These are phyloP conservation scores for Histomonas meleagridis DNA, from an alignment of 208 protist species.

Conservation along the genomic window DNA sequence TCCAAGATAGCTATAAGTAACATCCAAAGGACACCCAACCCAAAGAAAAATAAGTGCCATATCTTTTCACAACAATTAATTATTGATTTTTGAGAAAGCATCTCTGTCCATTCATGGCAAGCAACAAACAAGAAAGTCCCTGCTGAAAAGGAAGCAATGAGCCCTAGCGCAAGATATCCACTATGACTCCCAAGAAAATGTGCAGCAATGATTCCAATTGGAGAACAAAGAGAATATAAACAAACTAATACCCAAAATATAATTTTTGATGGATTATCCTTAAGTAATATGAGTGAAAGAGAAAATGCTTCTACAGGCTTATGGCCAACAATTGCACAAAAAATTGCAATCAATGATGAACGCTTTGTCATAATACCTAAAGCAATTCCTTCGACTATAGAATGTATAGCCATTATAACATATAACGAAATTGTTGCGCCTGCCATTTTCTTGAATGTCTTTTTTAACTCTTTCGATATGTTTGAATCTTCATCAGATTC, in stretches of 20 bases:
- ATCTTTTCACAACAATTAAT: neutral
- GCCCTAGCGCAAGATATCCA: neutral
- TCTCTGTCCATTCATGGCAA: neutral
- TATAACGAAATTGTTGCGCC: neutral
- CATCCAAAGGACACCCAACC: neutral
- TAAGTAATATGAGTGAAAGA: neutral
- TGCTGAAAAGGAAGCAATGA: neutral
- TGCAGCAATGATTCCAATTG: neutral
- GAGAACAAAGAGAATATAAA: neutral
- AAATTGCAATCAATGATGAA: neutral
- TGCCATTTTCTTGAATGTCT: neutral
- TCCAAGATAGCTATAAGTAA: neutral
- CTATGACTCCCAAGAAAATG: neutral
- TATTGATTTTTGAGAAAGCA: neutral
- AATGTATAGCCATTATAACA: neutral
- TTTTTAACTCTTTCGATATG: too few relatives aligned
- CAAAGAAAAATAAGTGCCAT: neutral
- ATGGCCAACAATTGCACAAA: neutral
- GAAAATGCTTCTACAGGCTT: constrained; percentile 11
- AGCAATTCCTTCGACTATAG: neutral
- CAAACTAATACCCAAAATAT: neutral
- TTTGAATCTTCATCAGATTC: too few relatives aligned
- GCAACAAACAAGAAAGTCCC: constrained; percentile 17
- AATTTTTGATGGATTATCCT: neutral
- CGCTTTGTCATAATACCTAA: neutral